These are phyloP conservation scores for Cordia subcordata DNA, from an alignment of 257 asterid genomes.

Conservation along the genomic window DNA sequence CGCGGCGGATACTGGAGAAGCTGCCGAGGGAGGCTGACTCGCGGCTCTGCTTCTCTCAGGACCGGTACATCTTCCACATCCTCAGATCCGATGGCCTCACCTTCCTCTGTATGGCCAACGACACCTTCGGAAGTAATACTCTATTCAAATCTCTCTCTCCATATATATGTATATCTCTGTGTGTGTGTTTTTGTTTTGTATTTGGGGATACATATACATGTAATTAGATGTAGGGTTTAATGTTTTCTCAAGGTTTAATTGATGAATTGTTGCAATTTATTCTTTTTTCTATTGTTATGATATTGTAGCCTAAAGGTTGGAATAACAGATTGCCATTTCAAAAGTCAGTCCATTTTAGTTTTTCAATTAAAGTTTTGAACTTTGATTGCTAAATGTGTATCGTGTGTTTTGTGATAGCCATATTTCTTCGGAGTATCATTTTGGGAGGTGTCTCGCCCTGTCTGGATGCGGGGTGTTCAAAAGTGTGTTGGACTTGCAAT, in stretches of 20 bases:
- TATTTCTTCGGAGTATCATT: not conserved
- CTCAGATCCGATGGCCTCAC: constrained; percentile 79
- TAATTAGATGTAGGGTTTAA: not conserved
- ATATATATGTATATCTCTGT: not conserved
- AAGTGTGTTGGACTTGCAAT: no score
- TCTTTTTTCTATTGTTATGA: no score
- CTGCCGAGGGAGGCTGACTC: constrained; percentile 64
- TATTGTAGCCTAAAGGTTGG: no score
- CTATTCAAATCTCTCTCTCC: not conserved
- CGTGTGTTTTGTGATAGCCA: not conserved
- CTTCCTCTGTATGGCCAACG: constrained; percentile 98
- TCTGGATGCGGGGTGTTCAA: no score
- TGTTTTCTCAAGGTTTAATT: not conserved
- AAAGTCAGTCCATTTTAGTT: not conserved
- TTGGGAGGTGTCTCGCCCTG: no score
- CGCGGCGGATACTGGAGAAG: constrained; percentile 89
- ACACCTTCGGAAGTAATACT: constrained; percentile 80
- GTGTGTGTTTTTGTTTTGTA: not conserved
- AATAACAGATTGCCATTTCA: no score
- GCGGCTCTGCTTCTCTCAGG: constrained; percentile 94
- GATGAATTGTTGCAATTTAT: not conserved
- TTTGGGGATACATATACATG: not conserved
- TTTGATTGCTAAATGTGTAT: not conserved
- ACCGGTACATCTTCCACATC: constrained; percentile 91
- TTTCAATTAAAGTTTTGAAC: not conserved